Evolutionary conservation across 2,329 filamentous ascomycete genomes (phyloP).

Genomic region (Corynespora cassiicola): DNA sequence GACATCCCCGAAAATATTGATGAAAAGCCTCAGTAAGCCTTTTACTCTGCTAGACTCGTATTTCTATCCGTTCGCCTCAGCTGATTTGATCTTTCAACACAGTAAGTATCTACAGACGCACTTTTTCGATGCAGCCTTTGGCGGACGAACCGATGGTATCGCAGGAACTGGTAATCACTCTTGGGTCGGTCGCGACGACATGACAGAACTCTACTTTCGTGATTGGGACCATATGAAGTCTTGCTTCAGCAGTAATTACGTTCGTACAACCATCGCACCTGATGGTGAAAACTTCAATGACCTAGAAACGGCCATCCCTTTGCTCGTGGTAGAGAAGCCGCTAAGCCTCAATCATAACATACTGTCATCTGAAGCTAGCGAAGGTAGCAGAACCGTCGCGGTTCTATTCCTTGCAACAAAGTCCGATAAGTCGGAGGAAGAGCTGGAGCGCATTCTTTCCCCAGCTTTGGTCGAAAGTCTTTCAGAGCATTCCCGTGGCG

Average conservation of each 20-base stretch:
- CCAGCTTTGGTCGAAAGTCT: too few relatives aligned
- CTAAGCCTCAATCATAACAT: not conserved
- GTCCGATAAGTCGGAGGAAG: too few relatives aligned
- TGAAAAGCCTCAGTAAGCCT: slow-evolving; percentile 6
- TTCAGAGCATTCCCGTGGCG: not conserved
- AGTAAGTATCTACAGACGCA: slow-evolving; percentile 9
- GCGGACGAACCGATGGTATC: not conserved
- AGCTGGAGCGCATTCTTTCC: too few relatives aligned
- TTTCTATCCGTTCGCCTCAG: too few relatives aligned
- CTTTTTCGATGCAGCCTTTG: slow-evolving; percentile 8
- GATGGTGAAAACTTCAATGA: slow-evolving; percentile 7
- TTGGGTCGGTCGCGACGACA: slow-evolving; percentile 7
- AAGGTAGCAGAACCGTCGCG: too few relatives aligned
- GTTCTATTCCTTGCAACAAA: too few relatives aligned
- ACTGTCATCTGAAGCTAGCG: too few relatives aligned
- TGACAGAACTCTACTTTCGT: slow-evolving; percentile 8
- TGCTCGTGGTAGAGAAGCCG: slow-evolving; percentile 4
- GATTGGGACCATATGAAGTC: slow-evolving; percentile 5
- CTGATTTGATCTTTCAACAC: not conserved
- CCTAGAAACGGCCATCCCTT: slow-evolving; percentile 1
- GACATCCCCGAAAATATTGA: not conserved
- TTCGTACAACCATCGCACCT: slow-evolving; percentile 1
- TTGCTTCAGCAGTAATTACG: slow-evolving; percentile 3
- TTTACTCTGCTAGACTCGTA: too few relatives aligned
- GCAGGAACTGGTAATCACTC: slow-evolving; percentile 1